Evolutionary conservation across 1,284 basidiomycete species (phyloP).

Genomic region (Marasmius tenuissimus): DNA sequence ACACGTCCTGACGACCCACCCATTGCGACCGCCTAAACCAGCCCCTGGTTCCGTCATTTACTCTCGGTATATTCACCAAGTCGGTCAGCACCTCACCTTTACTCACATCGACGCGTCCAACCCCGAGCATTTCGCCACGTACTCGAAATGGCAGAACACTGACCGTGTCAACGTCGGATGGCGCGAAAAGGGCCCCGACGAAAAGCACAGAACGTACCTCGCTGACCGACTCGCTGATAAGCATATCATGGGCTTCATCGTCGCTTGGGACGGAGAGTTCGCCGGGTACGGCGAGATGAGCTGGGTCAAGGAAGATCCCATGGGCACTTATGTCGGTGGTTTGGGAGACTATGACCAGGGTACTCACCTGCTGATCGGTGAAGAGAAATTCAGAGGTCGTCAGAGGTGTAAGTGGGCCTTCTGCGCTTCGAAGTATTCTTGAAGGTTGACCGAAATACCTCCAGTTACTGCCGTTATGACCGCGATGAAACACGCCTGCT

Average conservation of each 20-base stretch:
- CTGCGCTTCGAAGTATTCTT: neutral
- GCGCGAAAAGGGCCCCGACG: slow-evolving; percentile 15
- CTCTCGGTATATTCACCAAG: slow-evolving; percentile 12
- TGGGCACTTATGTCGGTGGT: slow-evolving; percentile 18
- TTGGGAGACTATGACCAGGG: slow-evolving; percentile 19
- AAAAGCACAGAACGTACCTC: slow-evolving; percentile 15
- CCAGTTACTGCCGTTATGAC: slow-evolving; percentile 19
- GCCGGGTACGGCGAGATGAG: slow-evolving; percentile 18
- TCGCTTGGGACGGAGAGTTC: slow-evolving; percentile 16
- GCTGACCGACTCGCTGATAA: slow-evolving; percentile 13
- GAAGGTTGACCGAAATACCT: neutral
- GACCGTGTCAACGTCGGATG: slow-evolving; percentile 19
- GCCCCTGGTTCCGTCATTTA: slow-evolving; percentile 15
- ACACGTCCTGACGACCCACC: slow-evolving; percentile 17
- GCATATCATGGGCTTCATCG: slow-evolving; percentile 16
- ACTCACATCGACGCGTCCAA: slow-evolving; percentile 18
- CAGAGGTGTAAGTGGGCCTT: slow-evolving; percentile 12
- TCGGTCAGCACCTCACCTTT: slow-evolving; percentile 14
- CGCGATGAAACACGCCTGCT: slow-evolving; percentile 15
- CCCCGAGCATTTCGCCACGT: slow-evolving; percentile 14
- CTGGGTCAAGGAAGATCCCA: slow-evolving; percentile 19
- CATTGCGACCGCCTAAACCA: slow-evolving; percentile 19
- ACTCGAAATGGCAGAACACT: slow-evolving; percentile 17
- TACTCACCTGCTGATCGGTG: slow-evolving; percentile 18
- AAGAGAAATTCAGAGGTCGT: slow-evolving; percentile 18